A percentile compares a stretch with the other conserved stretches of the same genome.
Conservation (phyloP, 768 basidiomycete species). For the Pisolithus albus region DNA sequence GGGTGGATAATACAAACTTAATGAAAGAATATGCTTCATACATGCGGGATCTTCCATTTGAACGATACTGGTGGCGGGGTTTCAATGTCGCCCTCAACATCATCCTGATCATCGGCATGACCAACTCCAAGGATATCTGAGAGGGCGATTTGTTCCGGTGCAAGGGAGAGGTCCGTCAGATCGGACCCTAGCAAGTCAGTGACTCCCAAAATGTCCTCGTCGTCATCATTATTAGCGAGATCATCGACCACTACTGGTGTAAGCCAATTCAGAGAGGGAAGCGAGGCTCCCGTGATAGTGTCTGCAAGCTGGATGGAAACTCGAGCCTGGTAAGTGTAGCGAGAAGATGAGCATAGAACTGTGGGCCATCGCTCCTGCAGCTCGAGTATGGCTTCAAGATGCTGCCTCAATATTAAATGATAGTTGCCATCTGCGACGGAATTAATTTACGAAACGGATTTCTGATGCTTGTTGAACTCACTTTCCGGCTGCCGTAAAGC, state of each 20-base stretch:
- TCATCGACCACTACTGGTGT: not conserved
- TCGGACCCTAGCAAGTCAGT: not conserved
- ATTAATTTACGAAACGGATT: not conserved
- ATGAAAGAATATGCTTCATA: not conserved
- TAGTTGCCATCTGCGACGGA: constrained; percentile 1
- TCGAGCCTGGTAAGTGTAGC: constrained; percentile 6
- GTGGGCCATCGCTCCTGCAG: constrained; percentile 18
- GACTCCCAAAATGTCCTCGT: not conserved
- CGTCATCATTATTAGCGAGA: not conserved
- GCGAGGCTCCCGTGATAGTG: not conserved
- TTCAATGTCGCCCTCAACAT: not conserved
- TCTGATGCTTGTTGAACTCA: not conserved
- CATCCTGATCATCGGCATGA: not conserved
- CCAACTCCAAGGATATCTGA: not conserved
- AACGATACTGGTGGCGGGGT: not conserved
- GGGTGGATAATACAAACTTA: not conserved
- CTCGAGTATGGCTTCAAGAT: constrained; percentile 5
- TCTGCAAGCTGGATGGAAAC: constrained; percentile 3
- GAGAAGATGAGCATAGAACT: constrained; percentile 3
- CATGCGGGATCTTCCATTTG: not conserved
- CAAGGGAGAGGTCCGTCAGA: not conserved
- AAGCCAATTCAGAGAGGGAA: not conserved
- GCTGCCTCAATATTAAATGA: not conserved
- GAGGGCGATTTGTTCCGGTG: not conserved
- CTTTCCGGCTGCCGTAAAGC: not conserved